Conservation (phyloP, 2,329 filamentous ascomycete species). For the Sporothrix curviconia region DNA sequence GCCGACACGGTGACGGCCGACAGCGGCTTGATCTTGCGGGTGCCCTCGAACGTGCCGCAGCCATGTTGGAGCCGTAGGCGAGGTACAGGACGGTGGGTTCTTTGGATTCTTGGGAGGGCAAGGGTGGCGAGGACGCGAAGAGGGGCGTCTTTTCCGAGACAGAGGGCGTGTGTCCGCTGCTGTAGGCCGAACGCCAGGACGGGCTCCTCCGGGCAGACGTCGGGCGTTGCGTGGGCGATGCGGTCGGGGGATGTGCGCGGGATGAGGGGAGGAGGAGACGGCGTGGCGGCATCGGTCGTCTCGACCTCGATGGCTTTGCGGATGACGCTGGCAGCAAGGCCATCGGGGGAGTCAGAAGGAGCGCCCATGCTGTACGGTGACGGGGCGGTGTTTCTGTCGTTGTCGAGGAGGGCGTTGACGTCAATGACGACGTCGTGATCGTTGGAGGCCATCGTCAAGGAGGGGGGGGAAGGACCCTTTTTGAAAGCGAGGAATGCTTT, state of each 20-base stretch:
- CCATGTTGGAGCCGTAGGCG: slow-evolving; percentile 89
- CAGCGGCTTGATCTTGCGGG: slow-evolving; percentile 71
- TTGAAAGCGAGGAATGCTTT: too few relatives aligned
- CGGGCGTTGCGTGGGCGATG: slow-evolving; percentile 26
- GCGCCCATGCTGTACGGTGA: too few relatives aligned
- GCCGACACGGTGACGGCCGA: slow-evolving; percentile 76
- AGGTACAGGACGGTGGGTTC: slow-evolving; percentile 60
- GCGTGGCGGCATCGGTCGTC: neutral
- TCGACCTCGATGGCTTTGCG: neutral
- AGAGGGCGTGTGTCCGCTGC: neutral
- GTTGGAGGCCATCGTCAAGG: neutral
- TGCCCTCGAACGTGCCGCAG: slow-evolving; percentile 71
- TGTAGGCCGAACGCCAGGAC: neutral
- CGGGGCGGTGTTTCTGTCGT: too few relatives aligned
- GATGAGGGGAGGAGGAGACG: slow-evolving; percentile 15
- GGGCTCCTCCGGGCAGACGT: slow-evolving; percentile 15
- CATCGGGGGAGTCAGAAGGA: too few relatives aligned
- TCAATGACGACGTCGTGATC: slow-evolving; percentile 2
- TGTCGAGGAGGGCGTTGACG: neutral
- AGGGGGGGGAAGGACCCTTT: neutral
- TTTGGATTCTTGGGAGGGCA: slow-evolving; percentile 19
- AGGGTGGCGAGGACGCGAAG: slow-evolving; percentile 16
- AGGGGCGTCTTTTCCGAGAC: neutral
- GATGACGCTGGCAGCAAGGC: neutral
- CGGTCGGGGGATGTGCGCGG: slow-evolving; percentile 33